phyloP scores from a whole-genome alignment of 495 filamentous ascomycete species.

The Hyphodiscus hymeniophilus region DNA sequence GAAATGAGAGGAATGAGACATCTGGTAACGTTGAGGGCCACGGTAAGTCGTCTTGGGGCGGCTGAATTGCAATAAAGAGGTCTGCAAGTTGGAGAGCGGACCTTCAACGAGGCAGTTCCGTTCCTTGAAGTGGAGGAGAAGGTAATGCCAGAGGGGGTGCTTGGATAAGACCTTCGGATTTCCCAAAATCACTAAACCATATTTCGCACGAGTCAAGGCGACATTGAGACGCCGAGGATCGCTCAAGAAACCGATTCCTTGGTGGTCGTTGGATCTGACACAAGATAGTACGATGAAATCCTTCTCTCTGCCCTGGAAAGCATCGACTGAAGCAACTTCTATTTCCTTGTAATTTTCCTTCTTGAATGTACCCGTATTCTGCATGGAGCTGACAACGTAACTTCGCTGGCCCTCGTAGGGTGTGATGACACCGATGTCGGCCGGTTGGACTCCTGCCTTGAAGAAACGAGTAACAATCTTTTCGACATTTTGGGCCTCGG shows the following conservation, averaged over 20 bases:
- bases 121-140: constrained; percentile 96
- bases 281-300: constrained; percentile 98
- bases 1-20: constrained; percentile 47
- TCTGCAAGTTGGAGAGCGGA: constrained; percentile 90
- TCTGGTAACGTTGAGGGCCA: constrained; percentile 80
- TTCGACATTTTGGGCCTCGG: constrained; percentile 93
- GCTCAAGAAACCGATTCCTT: constrained; percentile 98
- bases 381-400: constrained; percentile 98
- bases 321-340: constrained; percentile 96
- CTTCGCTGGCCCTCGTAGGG: constrained; percentile 98
- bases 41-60: constrained; percentile 88
- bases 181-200: constrained; percentile 88
- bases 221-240: constrained; percentile 98
- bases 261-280: constrained; percentile 97
- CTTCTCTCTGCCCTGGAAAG: constrained; percentile 98
- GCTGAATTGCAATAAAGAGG: constrained; percentile 90
- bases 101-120: constrained; percentile 93
- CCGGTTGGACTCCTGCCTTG: constrained; percentile 92
- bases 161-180: constrained; percentile 98
- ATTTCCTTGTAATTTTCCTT: constrained; percentile 99
- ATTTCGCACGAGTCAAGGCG: constrained; percentile 95
- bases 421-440: constrained; percentile 94
- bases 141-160: constrained; percentile 95
- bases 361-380: constrained; percentile 91
- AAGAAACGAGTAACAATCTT: constrained; percentile 98